Base-by-base conservation (phyloP, 2,329 filamentous ascomycete species). In the Zymoseptoria brevis region DNA sequence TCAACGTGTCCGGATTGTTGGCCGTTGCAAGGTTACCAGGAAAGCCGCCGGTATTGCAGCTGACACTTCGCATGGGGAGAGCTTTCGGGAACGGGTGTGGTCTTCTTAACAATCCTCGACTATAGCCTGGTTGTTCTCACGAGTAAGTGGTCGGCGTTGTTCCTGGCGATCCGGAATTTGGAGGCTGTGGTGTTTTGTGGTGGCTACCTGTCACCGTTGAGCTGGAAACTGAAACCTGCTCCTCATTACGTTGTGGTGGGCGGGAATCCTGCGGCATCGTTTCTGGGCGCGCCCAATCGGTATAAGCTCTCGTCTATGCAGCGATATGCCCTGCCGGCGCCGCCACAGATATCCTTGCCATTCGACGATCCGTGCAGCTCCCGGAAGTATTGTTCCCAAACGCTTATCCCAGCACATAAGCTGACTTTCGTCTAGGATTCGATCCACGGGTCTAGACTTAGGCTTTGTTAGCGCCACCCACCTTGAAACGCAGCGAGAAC, bases 401-500 rank as follows among this genome's bases (percentile, higher is more conserved):
- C 11, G 16, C 16, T n/a, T 6, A 45, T 45, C 35, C 35, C 35
- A 16, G 35, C 35, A 16, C 13, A n/a, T 45, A 45, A 45, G 35
- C 35, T 45, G 35, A 45, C 35, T n/a, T 45, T n/a, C 5, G 35
- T 45, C 35, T n/a, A 6, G 35, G 13, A 45, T 45, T 6, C 16
- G 35, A 5, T 45, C 5, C 3, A 16, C 16, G 13, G 35, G 35
- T 5, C 35, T 45, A n/a, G 35, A 16, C n/a, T 61, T 62, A 60
- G 57, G 57, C 21, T 60, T 55, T 22, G 54, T 45, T 51, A 55
- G 52, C 58, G 62, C 60, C 64, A 61, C 62, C 64, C 60, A 54
- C 59, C 6, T 54, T 59, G 60, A 57, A 53, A 60, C 60, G 57
- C 60, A 63, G 62, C 64, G 64, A 60, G 64, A 61, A 64, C 60